A percentile compares a stretch with the other conserved stretches of the same genome.
Conservation (phyloP, 2,329 filamentous ascomycete species). For the Diaporthe sp. region DNA sequence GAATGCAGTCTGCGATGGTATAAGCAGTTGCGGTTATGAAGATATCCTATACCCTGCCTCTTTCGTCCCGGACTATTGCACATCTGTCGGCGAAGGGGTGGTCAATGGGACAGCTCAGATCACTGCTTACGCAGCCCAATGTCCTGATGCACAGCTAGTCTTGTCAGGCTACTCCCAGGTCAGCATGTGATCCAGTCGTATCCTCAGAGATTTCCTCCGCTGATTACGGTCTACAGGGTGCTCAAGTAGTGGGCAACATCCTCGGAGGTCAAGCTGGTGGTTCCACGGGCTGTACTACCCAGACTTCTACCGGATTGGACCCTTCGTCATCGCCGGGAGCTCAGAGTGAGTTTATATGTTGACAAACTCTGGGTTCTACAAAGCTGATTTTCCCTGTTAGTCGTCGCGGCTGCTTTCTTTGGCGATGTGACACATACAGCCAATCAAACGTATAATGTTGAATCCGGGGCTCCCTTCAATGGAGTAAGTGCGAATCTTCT, state of each 20-base stretch:
- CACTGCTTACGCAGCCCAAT: conserved; percentile 23
- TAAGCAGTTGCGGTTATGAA: conserved; percentile 29
- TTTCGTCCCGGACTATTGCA: conserved; percentile 28
- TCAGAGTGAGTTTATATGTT: neutral
- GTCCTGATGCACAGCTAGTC: conserved; percentile 28
- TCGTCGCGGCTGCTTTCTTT: conserved; percentile 28
- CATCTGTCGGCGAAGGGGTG: conserved; percentile 23
- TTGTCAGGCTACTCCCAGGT: conserved; percentile 30
- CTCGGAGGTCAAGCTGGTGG: conserved; percentile 32
- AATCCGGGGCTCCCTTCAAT: conserved; percentile 24
- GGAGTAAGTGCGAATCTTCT: conserved; percentile 18
- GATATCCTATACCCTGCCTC: conserved; percentile 27
- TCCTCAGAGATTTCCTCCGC: neutral
- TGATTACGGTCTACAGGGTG: conserved; percentile 11
- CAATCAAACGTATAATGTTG: conserved; percentile 34
- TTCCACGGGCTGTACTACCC: conserved; percentile 27
- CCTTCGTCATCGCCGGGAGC: conserved; percentile 11
- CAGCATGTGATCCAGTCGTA: neutral
- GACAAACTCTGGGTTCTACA: no score
- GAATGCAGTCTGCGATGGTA: conserved; percentile 3
- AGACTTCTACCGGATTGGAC: conserved; percentile 19
- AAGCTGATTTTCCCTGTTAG: neutral
- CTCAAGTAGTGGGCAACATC: conserved; percentile 32
- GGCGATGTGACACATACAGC: conserved; percentile 32
- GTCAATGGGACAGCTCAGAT: conserved; percentile 31